Evolutionary conservation across 345 rosid species (phyloP), one percentile per base, ranked within the genome.

Genomic region (Reutealis trisperma): DNA sequence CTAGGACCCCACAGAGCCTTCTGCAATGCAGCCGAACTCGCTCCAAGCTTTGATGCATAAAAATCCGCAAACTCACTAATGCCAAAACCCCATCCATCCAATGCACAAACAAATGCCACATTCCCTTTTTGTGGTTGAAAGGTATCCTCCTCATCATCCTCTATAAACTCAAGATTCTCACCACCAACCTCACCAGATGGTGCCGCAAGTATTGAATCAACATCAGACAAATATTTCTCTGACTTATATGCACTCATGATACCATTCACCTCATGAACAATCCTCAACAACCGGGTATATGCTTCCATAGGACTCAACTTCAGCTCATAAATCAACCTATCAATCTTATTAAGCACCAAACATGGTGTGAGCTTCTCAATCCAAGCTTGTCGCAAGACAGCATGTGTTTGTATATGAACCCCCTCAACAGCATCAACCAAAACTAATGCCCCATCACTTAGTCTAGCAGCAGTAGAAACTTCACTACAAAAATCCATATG

Each of bases 401-500:
- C 98, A 57, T 93, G 99, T 0, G 97, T 94, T 84, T 94, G 98
- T 67, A 94, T 93, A 71, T 92, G 99, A 0, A 92, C 96, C 52
- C 99, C 97, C 75, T 95, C 98, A 51, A 93, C 99, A 49, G 99
- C 98, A 86, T 96, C 98, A 67, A 96, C 98, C 85, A 93, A 81
- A 78, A 96, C 88, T 85, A 92, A 83, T 1, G 93, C 97, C 13
- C 97, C 99, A 18, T 93, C 99, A 64, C 99, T 93, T 85, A 93
- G 83, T 52, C 97, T 78, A 19, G 98, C 99, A 15, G 97, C 98
- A 1, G 93, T 96, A 0, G 98, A 96, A 54, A 93, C 98, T 83
- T 96, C 98, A 75, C 98, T 90, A 75, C 98, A 96, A 64, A 96
- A 96, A 68, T 93, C 99, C 98, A 96, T 93, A 77, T 95, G 99